Conservation (phyloP, 2,329 filamentous ascomycete species). For the Endocalyx cinctus region DNA sequence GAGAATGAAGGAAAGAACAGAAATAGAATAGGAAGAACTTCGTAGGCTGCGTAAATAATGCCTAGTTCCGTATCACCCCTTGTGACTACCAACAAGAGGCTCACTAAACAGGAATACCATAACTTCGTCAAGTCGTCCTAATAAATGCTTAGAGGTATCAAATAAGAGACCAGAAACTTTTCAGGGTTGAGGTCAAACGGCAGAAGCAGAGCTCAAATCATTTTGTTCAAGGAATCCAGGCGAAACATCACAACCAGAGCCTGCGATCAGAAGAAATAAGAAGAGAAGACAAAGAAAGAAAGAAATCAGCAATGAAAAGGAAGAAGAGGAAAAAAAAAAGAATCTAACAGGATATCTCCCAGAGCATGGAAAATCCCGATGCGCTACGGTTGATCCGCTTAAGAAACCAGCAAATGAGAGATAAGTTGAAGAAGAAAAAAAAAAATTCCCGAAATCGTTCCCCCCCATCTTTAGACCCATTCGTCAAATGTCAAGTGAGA, state of each 20-base stretch:
- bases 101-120: constrained; percentile 12
- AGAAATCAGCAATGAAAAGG: constrained; percentile 19
- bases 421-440: constrained; percentile 1
- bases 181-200: constrained; percentile 20
- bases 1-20: too few relatives aligned
- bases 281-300: constrained; percentile 22
- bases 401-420: too few relatives aligned
- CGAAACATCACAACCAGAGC: constrained; percentile 22
- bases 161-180: constrained; percentile 27
- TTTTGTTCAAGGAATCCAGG: constrained; percentile 13
- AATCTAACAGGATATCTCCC: constrained; percentile 4
- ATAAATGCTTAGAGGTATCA: constrained; percentile 30
- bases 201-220: constrained; percentile 14
- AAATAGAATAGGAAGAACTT: too few relatives aligned
- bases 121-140: constrained; percentile 25
- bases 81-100: constrained; percentile 7
- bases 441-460: constrained; percentile 8
- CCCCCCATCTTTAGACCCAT: constrained; percentile 8
- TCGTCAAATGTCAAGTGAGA: constrained; percentile 2
- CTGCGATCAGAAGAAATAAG: constrained; percentile 15
- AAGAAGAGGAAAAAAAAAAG: constrained; percentile 23
- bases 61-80: too few relatives aligned
- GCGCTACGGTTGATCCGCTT: background rate
- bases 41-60: constrained; percentile 13
- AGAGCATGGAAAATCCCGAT: constrained; percentile 4